phyloP scores from a whole-genome alignment of 2,329 filamentous ascomycete species.

The Neurospora crassa region DNA sequence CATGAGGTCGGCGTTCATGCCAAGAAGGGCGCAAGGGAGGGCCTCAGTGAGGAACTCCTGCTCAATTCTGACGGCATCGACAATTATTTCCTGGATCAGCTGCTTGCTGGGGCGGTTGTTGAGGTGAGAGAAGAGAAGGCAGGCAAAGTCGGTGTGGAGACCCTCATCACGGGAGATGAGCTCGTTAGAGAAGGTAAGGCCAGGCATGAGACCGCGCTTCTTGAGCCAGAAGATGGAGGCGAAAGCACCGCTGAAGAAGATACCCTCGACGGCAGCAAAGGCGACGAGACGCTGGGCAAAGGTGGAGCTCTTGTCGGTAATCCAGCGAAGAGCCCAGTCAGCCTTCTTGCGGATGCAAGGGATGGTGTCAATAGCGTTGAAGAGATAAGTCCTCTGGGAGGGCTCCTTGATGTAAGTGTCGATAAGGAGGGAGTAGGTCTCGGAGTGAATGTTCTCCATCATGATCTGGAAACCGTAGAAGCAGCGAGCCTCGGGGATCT shows the following conservation, averaged over 20 bases:
- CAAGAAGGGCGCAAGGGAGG: slow-evolving; percentile 82
- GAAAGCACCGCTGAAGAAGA: slow-evolving; percentile 99
- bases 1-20: slow-evolving; percentile 97
- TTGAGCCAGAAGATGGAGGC: slow-evolving; percentile 99
- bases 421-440: slow-evolving; percentile 98
- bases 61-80: slow-evolving; percentile 88
- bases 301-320: slow-evolving; percentile 83
- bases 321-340: slow-evolving; percentile 95
- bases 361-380: slow-evolving; percentile 98
- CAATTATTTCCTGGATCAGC: slow-evolving; percentile 78
- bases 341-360: slow-evolving; percentile 98
- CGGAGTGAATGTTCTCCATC: slow-evolving; percentile 99
- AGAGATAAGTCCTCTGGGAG: slow-evolving; percentile 85
- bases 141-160: slow-evolving; percentile 98
- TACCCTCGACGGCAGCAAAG: slow-evolving; percentile 96
- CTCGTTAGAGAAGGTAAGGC: slow-evolving; percentile 98
- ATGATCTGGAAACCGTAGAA: slow-evolving; percentile 99
- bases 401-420: slow-evolving; percentile 99
- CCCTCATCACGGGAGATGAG: slow-evolving; percentile 99
- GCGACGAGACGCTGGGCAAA: slow-evolving; percentile 94
- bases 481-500: slow-evolving; percentile 95
- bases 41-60: slow-evolving; percentile 97
- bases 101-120: slow-evolving; percentile 82
- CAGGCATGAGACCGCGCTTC: slow-evolving; percentile 99
- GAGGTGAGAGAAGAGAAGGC: slow-evolving; percentile 93